Evolutionary conservation across 2,329 filamentous ascomycete genomes (phyloP), one percentile per base, ranked within the genome.

Genomic region (Leptographium lundbergii): DNA sequence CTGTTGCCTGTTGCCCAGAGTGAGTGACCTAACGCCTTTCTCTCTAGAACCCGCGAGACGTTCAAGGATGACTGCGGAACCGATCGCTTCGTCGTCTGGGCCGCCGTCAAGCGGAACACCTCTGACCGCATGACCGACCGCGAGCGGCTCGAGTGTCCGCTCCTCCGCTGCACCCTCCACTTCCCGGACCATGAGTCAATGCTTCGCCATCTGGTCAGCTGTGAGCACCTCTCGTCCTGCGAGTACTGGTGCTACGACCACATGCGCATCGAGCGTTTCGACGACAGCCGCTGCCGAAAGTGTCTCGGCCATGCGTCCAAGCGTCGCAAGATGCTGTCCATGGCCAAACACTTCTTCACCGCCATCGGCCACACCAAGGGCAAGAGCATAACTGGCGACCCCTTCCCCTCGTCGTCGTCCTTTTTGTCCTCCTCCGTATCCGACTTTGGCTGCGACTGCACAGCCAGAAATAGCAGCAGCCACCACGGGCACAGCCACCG

Each of bases 191-290:
- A 82, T 64, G 79, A 81, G 67, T 62, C 71, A 59, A 80, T 82
- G 79, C 72, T 81, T 56, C 74, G 72, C 64, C 80, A 81, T 62
- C 69, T 82, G 11, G 74, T 76, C 60, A 68, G 67, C 47, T 81
- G 79, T 65, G 69, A 72, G 34, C 71, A 77, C 65, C 73, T 82
- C 36, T 66, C 71, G 29, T 72, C 72, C 4, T 77, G 77, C 60
- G 76, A 81, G 70, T 82, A 81, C 63, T 75, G 77, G 71, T 82
- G 79, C 66, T 81, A 78, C 65, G 75, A 81, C 45, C 80, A 80
- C 65, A 75, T 72, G 66, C 74, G 73, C 64, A 70, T 76, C 59
- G 79, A 82, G 66, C 71, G 72, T 45, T 80, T 81, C 67, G 75
- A 75, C 68, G 77, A 81, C 63, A 69, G 72, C 63, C 74, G 75